These are phyloP conservation scores for Sonneratia alba DNA, from an alignment of 345 rosid genomes.

Conservation along the genomic window DNA sequence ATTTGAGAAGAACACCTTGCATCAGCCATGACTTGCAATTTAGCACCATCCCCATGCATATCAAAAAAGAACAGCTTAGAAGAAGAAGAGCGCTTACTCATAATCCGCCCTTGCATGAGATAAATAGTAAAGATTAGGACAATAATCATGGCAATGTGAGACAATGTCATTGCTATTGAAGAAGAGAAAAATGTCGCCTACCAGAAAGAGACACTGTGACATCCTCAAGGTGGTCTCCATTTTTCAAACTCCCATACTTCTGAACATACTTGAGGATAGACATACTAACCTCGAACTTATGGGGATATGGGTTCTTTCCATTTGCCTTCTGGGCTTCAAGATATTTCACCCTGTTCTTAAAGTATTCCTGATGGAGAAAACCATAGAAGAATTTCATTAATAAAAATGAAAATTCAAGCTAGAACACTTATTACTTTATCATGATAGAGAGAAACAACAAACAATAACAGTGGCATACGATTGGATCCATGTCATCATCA, in stretches of 20 bases:
- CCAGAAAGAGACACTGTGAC: constrained; percentile 58
- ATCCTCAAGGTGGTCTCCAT: constrained; percentile 70
- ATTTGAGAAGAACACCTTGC: constrained; percentile 39
- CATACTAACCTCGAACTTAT: constrained; percentile 51
- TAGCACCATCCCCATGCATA: constrained; percentile 56
- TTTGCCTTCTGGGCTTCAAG: constrained; percentile 55
- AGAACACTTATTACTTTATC: not conserved
- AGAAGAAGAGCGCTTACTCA: constrained; percentile 82
- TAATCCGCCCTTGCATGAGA: constrained; percentile 58
- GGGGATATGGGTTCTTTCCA: constrained; percentile 80
- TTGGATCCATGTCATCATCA: constrained; percentile 97
- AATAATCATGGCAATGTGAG: not conserved
- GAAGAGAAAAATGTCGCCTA: constrained; percentile 12
- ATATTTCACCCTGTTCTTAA: constrained; percentile 65
- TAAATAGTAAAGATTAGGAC: constrained; percentile 3
- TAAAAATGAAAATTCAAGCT: not conserved
- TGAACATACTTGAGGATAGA: constrained; percentile 50
- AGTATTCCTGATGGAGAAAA: constrained; percentile 57
- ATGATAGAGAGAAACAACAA: not conserved
- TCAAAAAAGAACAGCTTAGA: constrained; percentile 88
- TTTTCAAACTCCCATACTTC: constrained; percentile 44
- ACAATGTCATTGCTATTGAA: not conserved
- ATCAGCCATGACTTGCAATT: constrained; percentile 97
- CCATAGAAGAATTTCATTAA: not conserved
- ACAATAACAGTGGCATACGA: constrained; percentile 39